phyloP scores from a whole-genome alignment of 1,139 yeast genomes.

The Kodamaea plutei region DNA sequence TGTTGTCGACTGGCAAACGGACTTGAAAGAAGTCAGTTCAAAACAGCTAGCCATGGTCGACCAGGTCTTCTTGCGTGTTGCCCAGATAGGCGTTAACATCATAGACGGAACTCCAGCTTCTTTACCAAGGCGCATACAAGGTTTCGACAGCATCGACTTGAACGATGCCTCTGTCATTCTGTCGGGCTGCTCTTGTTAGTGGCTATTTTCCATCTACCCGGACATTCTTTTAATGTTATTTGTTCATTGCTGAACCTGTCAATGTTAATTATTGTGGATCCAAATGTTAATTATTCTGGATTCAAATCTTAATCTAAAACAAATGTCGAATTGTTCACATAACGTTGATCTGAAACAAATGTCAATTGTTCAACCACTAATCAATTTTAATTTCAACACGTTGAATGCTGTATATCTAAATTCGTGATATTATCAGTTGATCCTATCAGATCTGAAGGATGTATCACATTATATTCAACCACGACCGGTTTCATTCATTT shows the following conservation, averaged over 20 bases:
- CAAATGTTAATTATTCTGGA: too few species aligned
- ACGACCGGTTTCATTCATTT: too few species aligned
- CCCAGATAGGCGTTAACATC: slow-evolving; percentile 33
- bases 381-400: too few species aligned
- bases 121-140: slow-evolving; percentile 22
- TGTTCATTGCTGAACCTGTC: neutral
- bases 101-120: slow-evolving; percentile 12
- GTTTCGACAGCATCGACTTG: slow-evolving; percentile 41
- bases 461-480: too few species aligned
- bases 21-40: slow-evolving; percentile 44
- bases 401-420: too few species aligned
- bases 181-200: slow-evolving; percentile 23
- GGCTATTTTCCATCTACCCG: neutral
- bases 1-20: slow-evolving; percentile 37
- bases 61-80: slow-evolving; percentile 41
- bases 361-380: too few species aligned
- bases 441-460: too few species aligned
- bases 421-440: too few species aligned
- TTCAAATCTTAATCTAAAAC: too few species aligned
- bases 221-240: neutral
- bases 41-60: slow-evolving; percentile 37
- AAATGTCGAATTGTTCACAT: too few species aligned
- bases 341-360: too few species aligned
- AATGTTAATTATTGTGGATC: too few species aligned
- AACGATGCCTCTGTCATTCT: slow-evolving; percentile 10